phyloP scores from a whole-genome alignment of 2,329 filamentous ascomycete species.

The Dactylellina sp. region DNA sequence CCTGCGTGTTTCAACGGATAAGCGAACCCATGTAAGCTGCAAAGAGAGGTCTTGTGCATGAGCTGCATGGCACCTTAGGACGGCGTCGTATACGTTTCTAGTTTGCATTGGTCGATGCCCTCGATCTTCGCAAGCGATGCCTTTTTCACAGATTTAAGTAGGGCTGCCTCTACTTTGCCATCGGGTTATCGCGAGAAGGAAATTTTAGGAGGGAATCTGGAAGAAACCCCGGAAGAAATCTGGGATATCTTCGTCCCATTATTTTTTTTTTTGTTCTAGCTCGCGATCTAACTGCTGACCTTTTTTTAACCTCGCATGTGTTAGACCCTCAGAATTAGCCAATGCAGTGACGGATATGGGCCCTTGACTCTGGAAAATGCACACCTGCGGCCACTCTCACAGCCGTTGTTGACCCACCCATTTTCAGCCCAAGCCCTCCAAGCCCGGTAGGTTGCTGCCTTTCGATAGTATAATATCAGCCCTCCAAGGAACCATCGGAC shows the following conservation, averaged over 20 bases:
- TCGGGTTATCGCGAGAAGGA: slow-evolving; percentile 1
- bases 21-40: slow-evolving; percentile 39
- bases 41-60: slow-evolving; percentile 37
- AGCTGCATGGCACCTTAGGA: slow-evolving; percentile 47
- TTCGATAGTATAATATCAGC: slow-evolving; percentile 56
- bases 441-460: slow-evolving; percentile 17
- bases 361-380: slow-evolving; percentile 48
- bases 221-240: slow-evolving; percentile 6
- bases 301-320: slow-evolving; percentile 30
- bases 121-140: slow-evolving; percentile 48
- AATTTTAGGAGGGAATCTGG: neutral
- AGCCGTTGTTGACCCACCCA: slow-evolving; percentile 46
- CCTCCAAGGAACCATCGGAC: slow-evolving; percentile 32
- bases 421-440: slow-evolving; percentile 43
- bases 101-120: slow-evolving; percentile 52
- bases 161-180: slow-evolving; percentile 44
- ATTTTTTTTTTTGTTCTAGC: slow-evolving; percentile 21
- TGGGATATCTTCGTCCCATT: slow-evolving; percentile 19
- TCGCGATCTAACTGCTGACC: slow-evolving; percentile 9
- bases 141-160: slow-evolving; percentile 53
- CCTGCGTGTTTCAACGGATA: slow-evolving; percentile 49
- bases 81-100: slow-evolving; percentile 54
- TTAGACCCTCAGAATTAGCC: slow-evolving; percentile 32
- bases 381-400: slow-evolving; percentile 30
- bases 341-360: slow-evolving; percentile 38